Percentiles rank a stretch among this genome's conserved stretches.
These are phyloP conservation scores for Torulaspora indica DNA, from an alignment of 805 yeast species.

Conservation along the genomic window DNA sequence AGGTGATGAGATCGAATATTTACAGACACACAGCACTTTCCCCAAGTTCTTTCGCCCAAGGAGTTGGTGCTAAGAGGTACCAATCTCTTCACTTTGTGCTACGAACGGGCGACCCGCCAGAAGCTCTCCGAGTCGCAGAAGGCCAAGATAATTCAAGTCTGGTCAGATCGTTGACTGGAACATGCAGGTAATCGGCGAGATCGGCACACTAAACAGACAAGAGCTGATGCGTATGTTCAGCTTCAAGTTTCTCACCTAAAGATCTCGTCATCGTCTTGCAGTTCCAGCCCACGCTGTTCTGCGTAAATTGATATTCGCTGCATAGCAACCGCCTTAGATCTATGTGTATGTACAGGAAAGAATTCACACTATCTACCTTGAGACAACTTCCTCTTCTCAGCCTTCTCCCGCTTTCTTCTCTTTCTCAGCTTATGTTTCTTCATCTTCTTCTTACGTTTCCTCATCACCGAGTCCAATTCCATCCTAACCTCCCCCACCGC, in stretches of 20 bases:
- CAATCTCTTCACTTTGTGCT: constrained; percentile 56
- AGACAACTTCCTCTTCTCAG: constrained; percentile 66
- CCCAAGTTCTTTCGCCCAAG: constrained; percentile 65
- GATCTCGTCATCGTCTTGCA: constrained; percentile 13
- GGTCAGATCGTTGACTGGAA: constrained; percentile 61
- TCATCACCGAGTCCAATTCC: constrained; percentile 62
- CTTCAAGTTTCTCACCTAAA: constrained; percentile 43
- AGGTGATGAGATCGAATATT: constrained; percentile 62
- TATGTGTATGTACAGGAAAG: constrained; percentile 10
- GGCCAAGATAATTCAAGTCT: constrained; percentile 61
- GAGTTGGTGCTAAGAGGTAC: constrained; percentile 61
- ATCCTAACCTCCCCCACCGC: constrained; percentile 18
- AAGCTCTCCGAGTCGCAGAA: constrained; percentile 67
- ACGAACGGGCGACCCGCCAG: constrained; percentile 71
- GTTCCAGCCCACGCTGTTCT: constrained; percentile 10
- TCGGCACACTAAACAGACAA: constrained; percentile 59
- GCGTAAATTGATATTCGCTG: constrained; percentile 11
- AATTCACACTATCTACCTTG: constrained; percentile 29
- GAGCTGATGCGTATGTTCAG: constrained; percentile 52
- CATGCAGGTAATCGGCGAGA: constrained; percentile 55
- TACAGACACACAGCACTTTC: constrained; percentile 64
- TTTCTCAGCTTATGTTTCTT: constrained; percentile 95
- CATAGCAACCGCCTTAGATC: background rate
- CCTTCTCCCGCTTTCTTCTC: constrained; percentile 91
- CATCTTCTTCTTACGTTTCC: constrained; percentile 91